phyloP scores from a whole-genome alignment of 2,329 filamentous ascomycete species.

The Aureobasidium sp. region DNA sequence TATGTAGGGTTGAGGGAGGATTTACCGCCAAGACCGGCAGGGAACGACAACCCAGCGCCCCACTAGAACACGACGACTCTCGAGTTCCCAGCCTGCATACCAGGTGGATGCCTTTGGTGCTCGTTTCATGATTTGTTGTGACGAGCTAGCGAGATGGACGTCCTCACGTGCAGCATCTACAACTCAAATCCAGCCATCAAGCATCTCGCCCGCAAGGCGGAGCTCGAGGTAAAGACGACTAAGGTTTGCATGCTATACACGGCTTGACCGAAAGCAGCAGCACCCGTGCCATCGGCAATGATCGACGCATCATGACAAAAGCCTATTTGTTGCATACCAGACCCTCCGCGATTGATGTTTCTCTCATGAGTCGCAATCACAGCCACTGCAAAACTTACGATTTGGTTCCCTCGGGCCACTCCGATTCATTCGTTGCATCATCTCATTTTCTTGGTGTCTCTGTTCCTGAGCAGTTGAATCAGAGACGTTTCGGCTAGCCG shows the following conservation, averaged over 20 bases:
- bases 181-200: neutral
- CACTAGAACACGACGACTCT: slow-evolving; percentile 6
- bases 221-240: neutral
- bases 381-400: neutral
- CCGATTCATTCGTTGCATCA: neutral
- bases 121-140: neutral
- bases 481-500: slow-evolving; percentile 11
- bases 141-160: neutral
- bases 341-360: slow-evolving; percentile 3
- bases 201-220: neutral
- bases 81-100: neutral
- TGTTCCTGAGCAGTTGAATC: slow-evolving; percentile 1
- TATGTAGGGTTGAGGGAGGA: neutral
- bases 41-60: neutral
- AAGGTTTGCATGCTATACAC: neutral
- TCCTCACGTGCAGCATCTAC: neutral
- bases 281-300: slow-evolving; percentile 2
- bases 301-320: slow-evolving; percentile 13
- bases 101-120: neutral
- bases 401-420: neutral
- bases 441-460: neutral
- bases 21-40: neutral
- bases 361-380: neutral
- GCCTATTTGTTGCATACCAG: slow-evolving; percentile 4
- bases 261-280: neutral